Conservation (phyloP, 306 rosid genomes). For the Chamaecrista fasciculata region DNA sequence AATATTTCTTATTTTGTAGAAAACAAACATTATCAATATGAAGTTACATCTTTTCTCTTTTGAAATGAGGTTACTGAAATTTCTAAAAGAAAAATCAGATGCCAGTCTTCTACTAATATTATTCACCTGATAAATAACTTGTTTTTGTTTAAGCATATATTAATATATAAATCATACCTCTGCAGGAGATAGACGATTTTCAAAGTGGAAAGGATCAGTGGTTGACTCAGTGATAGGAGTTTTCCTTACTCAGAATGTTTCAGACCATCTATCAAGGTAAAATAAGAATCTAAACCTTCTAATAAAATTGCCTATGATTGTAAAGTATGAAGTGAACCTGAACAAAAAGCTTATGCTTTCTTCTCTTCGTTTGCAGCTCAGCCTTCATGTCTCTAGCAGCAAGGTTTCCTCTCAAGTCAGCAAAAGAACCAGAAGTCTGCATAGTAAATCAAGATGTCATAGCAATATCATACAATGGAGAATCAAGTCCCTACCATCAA, state of each 20-base stretch:
- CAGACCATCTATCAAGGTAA: constrained; percentile 97
- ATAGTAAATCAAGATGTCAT: constrained; percentile 39
- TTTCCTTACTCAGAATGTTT: constrained; percentile 94
- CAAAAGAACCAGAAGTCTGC: constrained; percentile 52
- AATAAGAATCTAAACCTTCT: constrained; percentile 14
- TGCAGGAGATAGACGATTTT: constrained; percentile 94
- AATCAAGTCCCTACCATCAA: constrained; percentile 41
- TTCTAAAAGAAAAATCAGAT: constrained; percentile 12
- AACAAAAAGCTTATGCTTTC: constrained; percentile 17
- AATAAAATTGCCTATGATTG: constrained; percentile 19
- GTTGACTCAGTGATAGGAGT: constrained; percentile 95
- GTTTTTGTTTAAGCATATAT: constrained; percentile 21
- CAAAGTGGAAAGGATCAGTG: constrained; percentile 96
- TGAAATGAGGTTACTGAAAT: background rate
- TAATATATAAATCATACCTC: constrained; percentile 24
- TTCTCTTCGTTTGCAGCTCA: constrained; percentile 64
- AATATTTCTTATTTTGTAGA: background rate
- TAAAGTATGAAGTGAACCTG: constrained; percentile 15
- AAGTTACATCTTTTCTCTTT: background rate
- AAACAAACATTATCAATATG: background rate
- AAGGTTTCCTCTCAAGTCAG: constrained; percentile 58
- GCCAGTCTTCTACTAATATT: constrained; percentile 9
- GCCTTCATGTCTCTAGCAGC: constrained; percentile 95
- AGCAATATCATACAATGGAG: constrained; percentile 40
- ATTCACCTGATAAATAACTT: constrained; percentile 17